Conservation (phyloP, 345 rosid genomes). For the Eucalyptus rudis region DNA sequence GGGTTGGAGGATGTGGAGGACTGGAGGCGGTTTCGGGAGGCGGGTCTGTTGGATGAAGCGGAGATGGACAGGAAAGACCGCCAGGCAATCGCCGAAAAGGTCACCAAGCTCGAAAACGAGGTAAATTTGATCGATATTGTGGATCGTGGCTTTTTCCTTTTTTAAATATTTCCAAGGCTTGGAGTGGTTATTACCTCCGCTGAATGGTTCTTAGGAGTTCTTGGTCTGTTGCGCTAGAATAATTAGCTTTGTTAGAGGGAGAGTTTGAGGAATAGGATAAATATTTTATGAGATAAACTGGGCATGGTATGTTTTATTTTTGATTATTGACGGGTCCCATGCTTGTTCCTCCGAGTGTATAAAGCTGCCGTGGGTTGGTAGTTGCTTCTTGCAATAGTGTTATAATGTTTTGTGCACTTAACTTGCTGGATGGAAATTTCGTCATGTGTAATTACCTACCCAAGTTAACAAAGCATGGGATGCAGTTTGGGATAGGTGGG, state of each 20-base stretch:
- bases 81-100: conserved; percentile 49
- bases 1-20: conserved; percentile 36
- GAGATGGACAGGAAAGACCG: conserved; percentile 54
- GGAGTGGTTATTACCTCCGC: background rate
- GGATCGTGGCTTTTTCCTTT: background rate
- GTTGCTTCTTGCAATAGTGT: background rate
- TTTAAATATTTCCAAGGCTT: background rate
- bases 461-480: background rate
- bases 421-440: background rate
- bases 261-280: background rate
- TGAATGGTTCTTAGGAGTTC: background rate
- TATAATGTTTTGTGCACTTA: background rate
- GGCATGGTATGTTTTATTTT: background rate
- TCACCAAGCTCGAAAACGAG: conserved; percentile 56
- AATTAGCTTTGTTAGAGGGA: background rate
- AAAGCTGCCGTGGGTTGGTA: background rate
- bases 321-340: background rate
- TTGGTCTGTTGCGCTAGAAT: background rate
- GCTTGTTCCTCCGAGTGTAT: background rate
- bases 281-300: background rate
- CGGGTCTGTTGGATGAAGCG: conserved; percentile 68
- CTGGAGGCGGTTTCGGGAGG: conserved; percentile 73
- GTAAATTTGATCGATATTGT: conserved; percentile 24
- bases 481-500: background rate
- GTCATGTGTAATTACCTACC: background rate